phyloP scores from a whole-genome alignment of 176 grass and related monocot genomes.

The Triticum turgidum region DNA sequence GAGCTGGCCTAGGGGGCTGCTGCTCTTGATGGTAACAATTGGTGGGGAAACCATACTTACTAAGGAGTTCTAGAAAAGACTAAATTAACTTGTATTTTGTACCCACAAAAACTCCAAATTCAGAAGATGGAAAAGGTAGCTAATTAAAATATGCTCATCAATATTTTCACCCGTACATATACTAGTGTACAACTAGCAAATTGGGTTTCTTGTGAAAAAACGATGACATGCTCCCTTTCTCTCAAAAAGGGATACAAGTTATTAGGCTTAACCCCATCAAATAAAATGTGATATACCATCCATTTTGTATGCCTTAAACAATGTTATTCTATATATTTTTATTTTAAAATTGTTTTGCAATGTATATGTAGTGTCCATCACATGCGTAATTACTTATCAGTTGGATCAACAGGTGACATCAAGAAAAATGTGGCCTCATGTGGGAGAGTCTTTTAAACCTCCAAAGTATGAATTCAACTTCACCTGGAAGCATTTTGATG shows the following conservation, averaged over 20 bases:
- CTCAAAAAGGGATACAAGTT: background rate
- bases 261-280: background rate
- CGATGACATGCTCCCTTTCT: background rate
- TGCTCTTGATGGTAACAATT: background rate
- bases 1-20: too few relatives aligned
- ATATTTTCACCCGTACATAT: background rate
- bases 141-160: background rate
- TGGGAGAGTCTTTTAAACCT: constrained; percentile 92
- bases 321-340: too few relatives aligned
- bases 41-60: background rate
- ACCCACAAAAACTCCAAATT: background rate
- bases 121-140: background rate
- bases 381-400: constrained; percentile 7
- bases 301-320: background rate
- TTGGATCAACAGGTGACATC: constrained; percentile 70
- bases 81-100: background rate
- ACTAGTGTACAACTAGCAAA: background rate
- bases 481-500: background rate
- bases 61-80: background rate
- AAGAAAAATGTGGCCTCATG: constrained; percentile 87
- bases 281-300: background rate
- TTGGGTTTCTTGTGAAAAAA: background rate
- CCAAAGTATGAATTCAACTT: constrained; percentile 61
- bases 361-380: background rate
- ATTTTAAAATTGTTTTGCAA: background rate